A percentile compares a stretch with the other conserved stretches of the same genome.
phyloP scores from a whole-genome alignment of 2,329 filamentous ascomycete genomes.

The Penicillium sp. region DNA sequence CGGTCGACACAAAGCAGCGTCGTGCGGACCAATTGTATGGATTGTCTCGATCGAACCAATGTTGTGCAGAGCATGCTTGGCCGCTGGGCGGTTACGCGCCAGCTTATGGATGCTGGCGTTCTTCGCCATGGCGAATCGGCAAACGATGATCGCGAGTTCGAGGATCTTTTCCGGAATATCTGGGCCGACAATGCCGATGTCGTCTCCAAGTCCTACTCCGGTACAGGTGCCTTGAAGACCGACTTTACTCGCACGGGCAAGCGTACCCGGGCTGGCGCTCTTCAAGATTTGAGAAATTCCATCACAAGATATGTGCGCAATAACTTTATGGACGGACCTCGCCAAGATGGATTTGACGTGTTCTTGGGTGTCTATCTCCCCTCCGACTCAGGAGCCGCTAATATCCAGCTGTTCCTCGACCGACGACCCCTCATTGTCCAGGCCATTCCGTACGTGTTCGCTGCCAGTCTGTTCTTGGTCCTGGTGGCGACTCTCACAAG shows the following conservation, averaged over 20 bases:
- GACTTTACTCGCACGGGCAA: slow-evolving; percentile 94
- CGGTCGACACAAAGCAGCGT: slow-evolving; percentile 81
- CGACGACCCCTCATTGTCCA: slow-evolving; percentile 83
- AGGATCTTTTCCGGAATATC: slow-evolving; percentile 89
- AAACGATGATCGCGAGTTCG: slow-evolving; percentile 76
- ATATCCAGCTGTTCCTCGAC: slow-evolving; percentile 75
- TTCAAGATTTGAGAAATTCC: slow-evolving; percentile 85
- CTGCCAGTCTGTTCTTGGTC: slow-evolving; percentile 81
- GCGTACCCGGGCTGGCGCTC: slow-evolving; percentile 77
- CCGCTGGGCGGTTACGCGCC: slow-evolving; percentile 81
- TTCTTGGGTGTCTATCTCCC: slow-evolving; percentile 87
- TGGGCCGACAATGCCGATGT: slow-evolving; percentile 99
- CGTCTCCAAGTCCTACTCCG: slow-evolving; percentile 88
- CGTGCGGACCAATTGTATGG: slow-evolving; percentile 98
- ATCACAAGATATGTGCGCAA: slow-evolving; percentile 86
- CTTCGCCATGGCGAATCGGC: slow-evolving; percentile 74
- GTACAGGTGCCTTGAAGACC: slow-evolving; percentile 95
- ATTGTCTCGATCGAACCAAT: slow-evolving; percentile 95
- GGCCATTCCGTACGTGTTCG: slow-evolving; percentile 86
- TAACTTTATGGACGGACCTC: slow-evolving; percentile 90
- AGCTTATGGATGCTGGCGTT: slow-evolving; percentile 80
- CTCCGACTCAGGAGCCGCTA: slow-evolving; percentile 67
- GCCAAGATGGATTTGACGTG: slow-evolving; percentile 92
- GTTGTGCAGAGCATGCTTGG: slow-evolving; percentile 97
- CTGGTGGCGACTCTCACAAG: slow-evolving; percentile 71